These are phyloP conservation scores for Apophysomyces sp. DNA, from an alignment of 371 early-diverging fungal genomes.

Conservation along the genomic window DNA sequence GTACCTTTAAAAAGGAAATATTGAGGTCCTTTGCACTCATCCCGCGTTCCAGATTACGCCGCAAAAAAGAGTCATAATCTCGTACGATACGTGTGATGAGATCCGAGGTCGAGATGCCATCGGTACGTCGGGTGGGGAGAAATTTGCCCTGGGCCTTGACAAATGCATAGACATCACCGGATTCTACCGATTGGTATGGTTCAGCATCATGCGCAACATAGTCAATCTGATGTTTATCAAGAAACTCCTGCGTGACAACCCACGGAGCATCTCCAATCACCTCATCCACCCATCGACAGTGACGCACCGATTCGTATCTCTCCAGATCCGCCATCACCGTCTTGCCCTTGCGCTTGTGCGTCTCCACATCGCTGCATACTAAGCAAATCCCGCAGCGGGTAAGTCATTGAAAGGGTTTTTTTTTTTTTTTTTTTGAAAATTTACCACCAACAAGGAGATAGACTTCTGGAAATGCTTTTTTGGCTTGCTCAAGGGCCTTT, in stretches of 20 bases:
- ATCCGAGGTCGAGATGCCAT: constrained; percentile 91
- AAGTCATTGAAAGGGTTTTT: too few species aligned
- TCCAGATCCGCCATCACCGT: constrained; percentile 87
- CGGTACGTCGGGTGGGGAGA: constrained; percentile 87
- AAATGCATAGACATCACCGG: constrained; percentile 88
- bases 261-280: constrained; percentile 88
- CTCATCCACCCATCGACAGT: constrained; percentile 96
- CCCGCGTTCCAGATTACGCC: constrained; percentile 89
- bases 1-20: constrained; percentile 78
- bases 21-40: constrained; percentile 85
- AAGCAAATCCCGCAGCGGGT: too few species aligned
- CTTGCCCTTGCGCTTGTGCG: constrained; percentile 83
- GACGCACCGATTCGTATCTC: constrained; percentile 83
- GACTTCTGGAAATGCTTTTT: constrained; percentile 86
- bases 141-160: constrained; percentile 86
- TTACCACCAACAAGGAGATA: constrained; percentile 92
- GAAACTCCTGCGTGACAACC: constrained; percentile 81
- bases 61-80: constrained; percentile 89
- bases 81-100: constrained; percentile 92
- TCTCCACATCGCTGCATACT: constrained; percentile 81
- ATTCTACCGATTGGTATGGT: constrained; percentile 77
- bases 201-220: constrained; percentile 96
- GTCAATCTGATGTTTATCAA: constrained; percentile 88
- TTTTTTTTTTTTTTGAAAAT: neutral
- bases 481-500: constrained; percentile 92